Conservation (phyloP, 23 red algal genomes). For the Gracilaria caudata region DNA sequence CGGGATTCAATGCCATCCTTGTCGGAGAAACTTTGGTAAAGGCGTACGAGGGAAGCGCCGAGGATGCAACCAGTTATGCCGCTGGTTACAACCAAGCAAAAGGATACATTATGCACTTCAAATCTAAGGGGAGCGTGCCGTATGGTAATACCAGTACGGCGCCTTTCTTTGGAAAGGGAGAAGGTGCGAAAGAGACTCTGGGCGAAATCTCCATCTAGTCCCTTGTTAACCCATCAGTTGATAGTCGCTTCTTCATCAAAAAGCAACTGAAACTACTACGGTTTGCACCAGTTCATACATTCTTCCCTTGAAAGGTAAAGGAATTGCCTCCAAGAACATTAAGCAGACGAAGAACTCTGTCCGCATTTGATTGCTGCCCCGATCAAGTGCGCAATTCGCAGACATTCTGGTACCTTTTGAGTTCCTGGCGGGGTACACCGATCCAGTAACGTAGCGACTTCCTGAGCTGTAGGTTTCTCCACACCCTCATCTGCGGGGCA, state of each 20-base stretch:
- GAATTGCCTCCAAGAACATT: background rate
- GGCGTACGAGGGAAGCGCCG: conserved; percentile 63
- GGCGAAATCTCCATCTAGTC: conserved; percentile 38
- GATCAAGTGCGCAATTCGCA: conserved; percentile 63
- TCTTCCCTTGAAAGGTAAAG: background rate
- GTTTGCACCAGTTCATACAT: background rate
- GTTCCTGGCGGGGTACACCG: conserved; percentile 45
- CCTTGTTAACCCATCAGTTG: background rate
- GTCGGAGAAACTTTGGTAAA: conserved; percentile 87
- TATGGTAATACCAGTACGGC: conserved; percentile 68
- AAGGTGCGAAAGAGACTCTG: conserved; percentile 95
- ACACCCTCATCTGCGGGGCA: conserved; percentile 1
- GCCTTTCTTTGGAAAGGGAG: conserved; percentile 81
- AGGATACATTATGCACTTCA: conserved; percentile 84
- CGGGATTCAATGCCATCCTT: conserved; percentile 89
- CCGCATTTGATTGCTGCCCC: conserved; percentile 61
- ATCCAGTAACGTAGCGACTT: conserved; percentile 44
- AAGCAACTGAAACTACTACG: background rate
- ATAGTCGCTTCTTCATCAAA: background rate
- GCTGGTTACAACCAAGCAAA: conserved; percentile 84
- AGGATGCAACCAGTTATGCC: conserved; percentile 60
- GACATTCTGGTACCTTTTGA: conserved; percentile 63
- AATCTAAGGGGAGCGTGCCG: conserved; percentile 82
- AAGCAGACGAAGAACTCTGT: conserved; percentile 60
- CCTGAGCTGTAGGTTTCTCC: conserved; percentile 11